A percentile compares a stretch with the other conserved stretches of the same genome.
Conservation (phyloP, 441 rosid species). For the Cnidoscolus chayamansa region DNA sequence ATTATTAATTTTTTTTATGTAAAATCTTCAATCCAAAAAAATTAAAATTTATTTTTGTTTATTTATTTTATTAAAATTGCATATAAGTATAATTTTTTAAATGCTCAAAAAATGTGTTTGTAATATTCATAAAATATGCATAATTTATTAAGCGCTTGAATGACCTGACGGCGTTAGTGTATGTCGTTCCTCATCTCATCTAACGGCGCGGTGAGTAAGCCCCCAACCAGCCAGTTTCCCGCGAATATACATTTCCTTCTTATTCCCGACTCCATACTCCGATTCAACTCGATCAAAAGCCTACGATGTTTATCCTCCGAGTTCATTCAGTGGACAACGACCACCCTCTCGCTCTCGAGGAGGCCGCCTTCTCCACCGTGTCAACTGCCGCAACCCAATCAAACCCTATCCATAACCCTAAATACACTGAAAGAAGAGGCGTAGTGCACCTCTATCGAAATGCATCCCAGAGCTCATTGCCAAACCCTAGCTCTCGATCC, state of each 20-base stretch:
- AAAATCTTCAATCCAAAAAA: too few species aligned
- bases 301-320: slow-evolving; percentile 56
- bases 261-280: neutral
- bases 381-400: slow-evolving; percentile 15
- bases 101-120: too few species aligned
- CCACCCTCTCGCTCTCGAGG: slow-evolving; percentile 46
- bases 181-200: too few species aligned
- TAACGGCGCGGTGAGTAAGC: too few species aligned
- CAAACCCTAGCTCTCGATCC: slow-evolving; percentile 64
- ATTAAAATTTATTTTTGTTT: too few species aligned
- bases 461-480: slow-evolving; percentile 53
- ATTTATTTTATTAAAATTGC: too few species aligned
- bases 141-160: too few species aligned
- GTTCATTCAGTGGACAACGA: slow-evolving; percentile 82
- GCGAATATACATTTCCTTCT: slow-evolving; percentile 13
- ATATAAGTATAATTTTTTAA: too few species aligned
- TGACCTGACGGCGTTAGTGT: too few species aligned
- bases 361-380: slow-evolving; percentile 44
- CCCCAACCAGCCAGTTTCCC: neutral
- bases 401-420: slow-evolving; percentile 33
- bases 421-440: slow-evolving; percentile 67
- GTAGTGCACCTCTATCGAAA: slow-evolving; percentile 65
- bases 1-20: too few species aligned
- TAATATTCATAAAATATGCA: too few species aligned
- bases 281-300: neutral